Evolutionary conservation across 2,329 filamentous ascomycete species (phyloP).

Genomic region (Beauveria medogensis): DNA sequence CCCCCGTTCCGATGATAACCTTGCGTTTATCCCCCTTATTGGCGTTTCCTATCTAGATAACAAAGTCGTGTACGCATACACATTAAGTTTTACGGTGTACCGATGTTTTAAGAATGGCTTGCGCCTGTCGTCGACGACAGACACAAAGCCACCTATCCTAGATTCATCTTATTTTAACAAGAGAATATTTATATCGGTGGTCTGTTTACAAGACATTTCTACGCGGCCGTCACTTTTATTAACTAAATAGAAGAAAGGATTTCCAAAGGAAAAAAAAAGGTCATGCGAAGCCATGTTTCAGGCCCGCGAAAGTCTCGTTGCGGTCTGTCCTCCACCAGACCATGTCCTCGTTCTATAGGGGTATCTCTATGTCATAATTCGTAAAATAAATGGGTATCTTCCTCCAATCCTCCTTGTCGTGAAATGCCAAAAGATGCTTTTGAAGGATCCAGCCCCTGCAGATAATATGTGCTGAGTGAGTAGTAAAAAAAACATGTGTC

Average conservation of each 20-base stretch:
- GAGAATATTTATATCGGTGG: slow-evolving; percentile 1
- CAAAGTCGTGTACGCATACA: neutral
- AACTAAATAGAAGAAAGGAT: slow-evolving; percentile 9
- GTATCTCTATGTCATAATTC: slow-evolving; percentile 11
- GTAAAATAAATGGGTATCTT: slow-evolving; percentile 10
- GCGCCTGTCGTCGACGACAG: neutral
- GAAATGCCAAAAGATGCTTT: neutral
- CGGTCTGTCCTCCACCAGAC: slow-evolving; percentile 6
- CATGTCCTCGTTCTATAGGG: slow-evolving; percentile 5
- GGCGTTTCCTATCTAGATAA: neutral
- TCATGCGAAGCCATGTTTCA: slow-evolving; percentile 10
- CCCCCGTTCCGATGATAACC: neutral
- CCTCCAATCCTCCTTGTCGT: slow-evolving; percentile 2
- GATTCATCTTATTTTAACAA: neutral
- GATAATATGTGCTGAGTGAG: slow-evolving; percentile 3
- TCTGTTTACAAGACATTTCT: neutral
- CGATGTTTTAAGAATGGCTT: neutral
- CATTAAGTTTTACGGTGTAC: neutral
- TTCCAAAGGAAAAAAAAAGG: slow-evolving; percentile 3
- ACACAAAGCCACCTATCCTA: slow-evolving; percentile 3
- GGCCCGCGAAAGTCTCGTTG: slow-evolving; percentile 8
- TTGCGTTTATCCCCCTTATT: neutral
- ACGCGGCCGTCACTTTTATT: slow-evolving; percentile 11
- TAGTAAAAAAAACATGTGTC: slow-evolving; percentile 1
- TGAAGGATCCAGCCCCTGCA: slow-evolving; percentile 7